Evolutionary conservation across 2,329 filamentous ascomycete species (phyloP), one percentile per base, ranked within the genome.

Genomic region (Simplicillium aogashimaense): DNA sequence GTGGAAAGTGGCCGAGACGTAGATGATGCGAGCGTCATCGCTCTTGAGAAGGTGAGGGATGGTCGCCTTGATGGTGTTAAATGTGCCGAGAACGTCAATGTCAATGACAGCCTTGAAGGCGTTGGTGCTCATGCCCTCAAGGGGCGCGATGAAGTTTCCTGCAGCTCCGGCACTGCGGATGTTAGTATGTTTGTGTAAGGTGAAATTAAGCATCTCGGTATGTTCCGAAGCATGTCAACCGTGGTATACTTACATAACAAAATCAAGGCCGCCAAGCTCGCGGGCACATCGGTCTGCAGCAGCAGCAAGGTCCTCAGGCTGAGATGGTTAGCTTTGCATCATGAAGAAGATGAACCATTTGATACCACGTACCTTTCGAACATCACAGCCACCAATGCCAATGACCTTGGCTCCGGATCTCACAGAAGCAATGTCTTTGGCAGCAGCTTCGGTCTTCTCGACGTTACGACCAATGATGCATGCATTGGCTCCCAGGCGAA

Each of bases 71-170:
- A 95, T 72, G 3, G 88, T 95, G 67, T 97, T 94, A 66, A 85
- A 98, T 13, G 86, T 94, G 28, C 92, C 92, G 29, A 97, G 63
- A 3, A 95, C 83, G 58, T 97, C 92, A 54, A 98, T 98, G 45
- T 97, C 92, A 53, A 97, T 90, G 48, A 98, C 92, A 0, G 86
- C 73, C 61, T 89, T 94, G 78, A 98, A 94, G 3, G 86, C 92
- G 57, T 97, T 97, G 43, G 84, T 65, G 32, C 79, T 87, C 37
- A 97, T 75, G 46, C 82, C 82, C 32, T 82, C 75, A 44, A 97
- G 82, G 4, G 90, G 84, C 1, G 87, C 83, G 16, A 98, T 72
- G 61, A 97, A 98, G 63, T 98, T 98, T 43, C 92, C 92, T 14
- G 92, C 92, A 12, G 92, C 92, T 38, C 92, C 92, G 15, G 90